Evolutionary conservation across 2,329 filamentous ascomycete species (phyloP), one percentile per base, ranked within the genome.

Genomic region (Ophiosphaerella korrae): DNA sequence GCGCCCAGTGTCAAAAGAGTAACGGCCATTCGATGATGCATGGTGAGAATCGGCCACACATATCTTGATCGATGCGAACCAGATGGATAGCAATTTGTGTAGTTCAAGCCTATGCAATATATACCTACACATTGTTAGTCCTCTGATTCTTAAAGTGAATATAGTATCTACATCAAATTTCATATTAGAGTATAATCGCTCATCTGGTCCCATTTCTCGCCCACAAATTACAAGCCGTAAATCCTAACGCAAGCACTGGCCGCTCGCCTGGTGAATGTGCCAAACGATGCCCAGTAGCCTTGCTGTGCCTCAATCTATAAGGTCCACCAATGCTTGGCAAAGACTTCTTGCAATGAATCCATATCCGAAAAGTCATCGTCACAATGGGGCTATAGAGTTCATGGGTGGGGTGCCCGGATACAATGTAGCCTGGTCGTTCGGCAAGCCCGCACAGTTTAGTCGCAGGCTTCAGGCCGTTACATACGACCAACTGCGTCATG

Each of bases 1-100:
- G 42, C 33, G 42, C 40, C 31, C 4, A 42, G 7, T 3, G 40
- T 42, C 26, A 42, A 34, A 42, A 42, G 40, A 42, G 40, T 23
- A 26, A 42, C 26, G 16, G 33, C 3, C 31, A 42, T 42, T 16
- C n/a, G 13, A 34, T 21, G 26, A 42, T 42, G 40, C 40, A 34
- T 42, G 13, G 18, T 34, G 38, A 21, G 23, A 34, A 42, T 3
- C 33, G 14, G 18, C 40, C 40, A 33, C 16, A 33, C 26, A 41
- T 33, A 26, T 26, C 26, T 26, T 5, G 32, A 13, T 32, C n/a
- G 29, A 24, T 8, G 24, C 7, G 29, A 29, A 13, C 26, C 2
- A 33, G 26, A 18, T 42, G 40, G 40, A 26, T 42, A 34, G 40
- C 40, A 2, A 42, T 42, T 42, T 14, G 2, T 21, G 29, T 26